Conservation (phyloP, 2,329 filamentous ascomycete species). For the Aotearoamyces nothofagi region DNA sequence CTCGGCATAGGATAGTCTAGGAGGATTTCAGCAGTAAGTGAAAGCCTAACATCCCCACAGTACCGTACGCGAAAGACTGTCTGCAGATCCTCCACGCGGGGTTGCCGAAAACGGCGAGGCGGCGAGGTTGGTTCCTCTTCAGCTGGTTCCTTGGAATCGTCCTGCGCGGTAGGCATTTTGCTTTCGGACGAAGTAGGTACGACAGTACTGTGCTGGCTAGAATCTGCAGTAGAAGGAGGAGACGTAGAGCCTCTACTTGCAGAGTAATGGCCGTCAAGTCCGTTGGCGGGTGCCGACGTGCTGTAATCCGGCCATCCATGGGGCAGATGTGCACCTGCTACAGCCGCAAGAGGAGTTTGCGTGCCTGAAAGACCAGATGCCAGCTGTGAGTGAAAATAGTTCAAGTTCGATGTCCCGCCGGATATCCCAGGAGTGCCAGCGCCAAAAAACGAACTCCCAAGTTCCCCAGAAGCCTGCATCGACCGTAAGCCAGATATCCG, state of each 20-base stretch:
- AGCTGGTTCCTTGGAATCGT: slow-evolving; percentile 16
- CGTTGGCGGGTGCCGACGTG: slow-evolving; percentile 8
- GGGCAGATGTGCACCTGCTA: slow-evolving; percentile 54
- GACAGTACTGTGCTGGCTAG: slow-evolving; percentile 32
- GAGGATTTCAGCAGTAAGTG: slow-evolving; percentile 85
- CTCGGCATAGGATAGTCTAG: slow-evolving; percentile 98
- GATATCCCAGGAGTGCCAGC: slow-evolving; percentile 47
- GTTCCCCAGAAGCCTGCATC: slow-evolving; percentile 22
- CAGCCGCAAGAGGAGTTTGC: slow-evolving; percentile 65
- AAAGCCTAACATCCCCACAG: slow-evolving; percentile 71
- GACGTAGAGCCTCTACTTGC: slow-evolving; percentile 17
- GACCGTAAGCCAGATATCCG: slow-evolving; percentile 19
- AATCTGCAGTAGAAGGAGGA: slow-evolving; percentile 22
- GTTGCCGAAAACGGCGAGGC: slow-evolving; percentile 48
- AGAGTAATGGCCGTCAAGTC: slow-evolving; percentile 12
- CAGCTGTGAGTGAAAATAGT: slow-evolving; percentile 71
- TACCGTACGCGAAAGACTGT: slow-evolving; percentile 86
- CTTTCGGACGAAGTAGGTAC: slow-evolving; percentile 37
- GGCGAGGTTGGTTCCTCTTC: slow-evolving; percentile 20
- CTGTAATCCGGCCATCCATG: slow-evolving; percentile 28
- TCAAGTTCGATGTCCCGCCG: slow-evolving; percentile 61
- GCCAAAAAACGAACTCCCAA: slow-evolving; percentile 41
- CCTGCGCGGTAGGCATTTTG: slow-evolving; percentile 34
- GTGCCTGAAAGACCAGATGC: slow-evolving; percentile 57
- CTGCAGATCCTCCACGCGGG: slow-evolving; percentile 74